Conservation (phyloP, 2,329 filamentous ascomycete genomes). For the Periconia macrospinosa region DNA sequence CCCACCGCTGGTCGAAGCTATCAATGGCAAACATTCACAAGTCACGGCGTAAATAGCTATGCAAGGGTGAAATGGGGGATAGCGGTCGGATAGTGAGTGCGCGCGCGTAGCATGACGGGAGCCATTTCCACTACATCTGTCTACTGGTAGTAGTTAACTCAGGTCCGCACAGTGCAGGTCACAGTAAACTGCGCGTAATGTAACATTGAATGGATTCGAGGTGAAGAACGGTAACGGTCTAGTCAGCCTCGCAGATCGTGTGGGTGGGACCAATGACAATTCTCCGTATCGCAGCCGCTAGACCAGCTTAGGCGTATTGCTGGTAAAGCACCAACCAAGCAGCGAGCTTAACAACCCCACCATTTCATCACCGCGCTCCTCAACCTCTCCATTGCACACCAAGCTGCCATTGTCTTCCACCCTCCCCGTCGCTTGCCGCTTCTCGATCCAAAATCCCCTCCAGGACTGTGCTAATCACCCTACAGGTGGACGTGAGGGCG, state of each 20-base stretch:
- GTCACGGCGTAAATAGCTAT: too few relatives aligned
- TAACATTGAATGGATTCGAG: too few relatives aligned
- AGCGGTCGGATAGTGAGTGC: too few relatives aligned
- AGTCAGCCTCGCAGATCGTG: not conserved
- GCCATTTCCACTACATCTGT: too few relatives aligned
- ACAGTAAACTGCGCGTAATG: too few relatives aligned
- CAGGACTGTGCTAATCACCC: constrained; percentile 10
- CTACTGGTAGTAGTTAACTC: too few relatives aligned
- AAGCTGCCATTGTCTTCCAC: constrained; percentile 31
- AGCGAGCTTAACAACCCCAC: constrained; percentile 35
- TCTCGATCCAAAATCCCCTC: constrained; percentile 7
- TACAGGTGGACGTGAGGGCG: constrained; percentile 25
- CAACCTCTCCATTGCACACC: constrained; percentile 18
- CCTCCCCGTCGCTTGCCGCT: constrained; percentile 10
- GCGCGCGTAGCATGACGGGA: too few relatives aligned
- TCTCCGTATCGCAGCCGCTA: constrained; percentile 13
- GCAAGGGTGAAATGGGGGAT: too few relatives aligned
- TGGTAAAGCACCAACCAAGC: constrained; percentile 22
- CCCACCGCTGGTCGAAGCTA: too few relatives aligned
- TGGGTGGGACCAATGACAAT: constrained; percentile 25
- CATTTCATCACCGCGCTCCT: constrained; percentile 35
- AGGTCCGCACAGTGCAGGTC: too few relatives aligned
- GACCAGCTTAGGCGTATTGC: constrained; percentile 17
- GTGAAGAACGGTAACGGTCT: too few relatives aligned
- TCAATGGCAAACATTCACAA: too few relatives aligned